phyloP scores from a whole-genome alignment of 129 eudicot genomes.

The Flaveria ramosissima region DNA sequence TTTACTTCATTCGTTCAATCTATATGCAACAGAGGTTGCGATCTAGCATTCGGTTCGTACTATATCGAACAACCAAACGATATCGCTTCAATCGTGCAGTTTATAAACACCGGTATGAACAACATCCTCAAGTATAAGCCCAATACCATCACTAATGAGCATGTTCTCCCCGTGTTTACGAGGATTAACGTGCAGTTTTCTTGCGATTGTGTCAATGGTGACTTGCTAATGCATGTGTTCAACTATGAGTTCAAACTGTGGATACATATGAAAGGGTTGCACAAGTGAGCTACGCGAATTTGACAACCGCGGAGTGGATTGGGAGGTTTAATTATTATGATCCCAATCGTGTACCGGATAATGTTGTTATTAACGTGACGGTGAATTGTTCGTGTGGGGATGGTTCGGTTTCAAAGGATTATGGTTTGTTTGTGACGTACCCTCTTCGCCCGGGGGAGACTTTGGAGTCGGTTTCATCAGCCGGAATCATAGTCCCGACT shows the following conservation, averaged over 20 bases:
- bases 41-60: conserved; percentile 66
- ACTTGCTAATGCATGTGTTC: conserved; percentile 60
- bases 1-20: conserved; percentile 33
- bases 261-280: conserved; percentile 55
- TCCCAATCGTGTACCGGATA: conserved; percentile 50
- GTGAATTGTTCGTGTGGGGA: conserved; percentile 89
- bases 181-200: conserved; percentile 61
- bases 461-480: conserved; percentile 44
- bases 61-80: conserved; percentile 22
- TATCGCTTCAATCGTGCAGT: conserved; percentile 37
- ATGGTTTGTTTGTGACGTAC: conserved; percentile 80
- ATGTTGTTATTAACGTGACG: conserved; percentile 39
- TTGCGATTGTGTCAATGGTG: conserved; percentile 54
- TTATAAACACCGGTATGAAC: not conserved
- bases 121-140: conserved; percentile 47
- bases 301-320: conserved; percentile 52
- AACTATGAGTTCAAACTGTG: conserved; percentile 13
- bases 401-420: conserved; percentile 42
- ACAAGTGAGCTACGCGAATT: conserved; percentile 47
- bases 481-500: conserved; percentile 40
- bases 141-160: conserved; percentile 37
- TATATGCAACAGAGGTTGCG: conserved; percentile 59
- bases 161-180: conserved; percentile 4
- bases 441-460: conserved; percentile 59
- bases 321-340: conserved; percentile 42